These are phyloP conservation scores for Staphylotrichum longicolle DNA, from an alignment of 495 filamentous ascomycete species.

Conservation along the genomic window DNA sequence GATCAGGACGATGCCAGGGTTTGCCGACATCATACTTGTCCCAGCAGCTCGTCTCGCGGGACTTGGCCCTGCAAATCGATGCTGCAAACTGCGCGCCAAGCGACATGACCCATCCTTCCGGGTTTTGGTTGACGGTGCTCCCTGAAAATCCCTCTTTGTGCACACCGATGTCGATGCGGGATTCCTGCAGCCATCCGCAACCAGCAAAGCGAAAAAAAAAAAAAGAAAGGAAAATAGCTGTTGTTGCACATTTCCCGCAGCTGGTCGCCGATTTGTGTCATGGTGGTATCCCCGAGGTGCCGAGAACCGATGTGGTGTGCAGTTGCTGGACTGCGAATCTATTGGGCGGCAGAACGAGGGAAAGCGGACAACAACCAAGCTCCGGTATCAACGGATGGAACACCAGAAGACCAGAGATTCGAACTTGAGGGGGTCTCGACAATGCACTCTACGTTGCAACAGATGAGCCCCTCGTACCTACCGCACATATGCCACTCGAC, in stretches of 20 bases:
- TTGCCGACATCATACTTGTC: too few species aligned
- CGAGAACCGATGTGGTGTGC: conserved; percentile 13
- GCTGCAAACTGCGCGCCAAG: neutral
- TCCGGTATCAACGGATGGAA: too few species aligned
- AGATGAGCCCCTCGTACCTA: too few species aligned
- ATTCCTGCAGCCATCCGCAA: conserved; percentile 14
- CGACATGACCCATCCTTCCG: neutral
- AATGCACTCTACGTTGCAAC: too few species aligned
- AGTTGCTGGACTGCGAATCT: neutral
- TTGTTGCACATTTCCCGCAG: conserved; percentile 8
- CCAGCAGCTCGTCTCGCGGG: neutral
- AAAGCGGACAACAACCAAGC: neutral
- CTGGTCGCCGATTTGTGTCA: conserved; percentile 23
- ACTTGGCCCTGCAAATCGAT: neutral
- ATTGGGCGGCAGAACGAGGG: conserved; percentile 15
- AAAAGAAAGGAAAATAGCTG: neutral
- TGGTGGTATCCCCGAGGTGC: conserved; percentile 21
- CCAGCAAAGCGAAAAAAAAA: neutral
- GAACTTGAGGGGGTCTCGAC: too few species aligned
- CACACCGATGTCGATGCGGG: conserved; percentile 3
- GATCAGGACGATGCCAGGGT: neutral
- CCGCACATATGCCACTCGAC: too few species aligned
- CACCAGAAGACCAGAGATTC: too few species aligned
- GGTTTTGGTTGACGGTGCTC: neutral
- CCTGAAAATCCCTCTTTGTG: conserved; percentile 15